Percentiles rank a stretch among this genome's conserved stretches.
Evolutionary conservation across 1,284 basidiomycete genomes (phyloP).

Genomic region (Moesziomyces parantarcticus): DNA sequence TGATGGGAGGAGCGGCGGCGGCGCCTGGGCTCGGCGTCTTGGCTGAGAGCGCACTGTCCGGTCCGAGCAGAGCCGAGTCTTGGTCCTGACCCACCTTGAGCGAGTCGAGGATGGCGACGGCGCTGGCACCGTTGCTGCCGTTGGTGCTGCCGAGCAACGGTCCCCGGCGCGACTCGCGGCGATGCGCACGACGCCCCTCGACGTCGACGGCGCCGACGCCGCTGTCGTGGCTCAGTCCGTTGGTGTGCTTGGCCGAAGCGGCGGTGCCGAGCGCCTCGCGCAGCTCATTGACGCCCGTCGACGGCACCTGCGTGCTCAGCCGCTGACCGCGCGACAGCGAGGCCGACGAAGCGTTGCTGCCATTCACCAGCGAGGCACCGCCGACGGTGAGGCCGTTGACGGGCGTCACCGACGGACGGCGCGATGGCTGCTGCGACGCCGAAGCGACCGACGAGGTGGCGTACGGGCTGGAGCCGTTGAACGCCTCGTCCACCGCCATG

Average conservation of each 20-base stretch:
- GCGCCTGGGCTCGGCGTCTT: slow-evolving; percentile 1
- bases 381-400: slow-evolving; percentile 26
- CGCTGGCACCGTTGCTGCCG: slow-evolving; percentile 23
- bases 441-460: slow-evolving; percentile 19
- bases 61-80: slow-evolving; percentile 23
- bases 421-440: slow-evolving; percentile 28
- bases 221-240: slow-evolving; percentile 22
- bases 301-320: slow-evolving; percentile 23
- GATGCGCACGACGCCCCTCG: slow-evolving; percentile 32
- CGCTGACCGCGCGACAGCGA: slow-evolving; percentile 25
- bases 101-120: slow-evolving; percentile 45
- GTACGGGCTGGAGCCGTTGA: slow-evolving; percentile 41
- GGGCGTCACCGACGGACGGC: slow-evolving; percentile 36
- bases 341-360: slow-evolving; percentile 32
- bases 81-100: slow-evolving; percentile 45
- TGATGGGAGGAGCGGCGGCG: slow-evolving; percentile 9
- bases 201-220: slow-evolving; percentile 12
- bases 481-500: slow-evolving; percentile 59
- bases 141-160: slow-evolving; percentile 8
- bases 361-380: slow-evolving; percentile 19
- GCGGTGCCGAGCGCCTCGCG: slow-evolving; percentile 39
- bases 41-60: slow-evolving; percentile 22
- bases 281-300: slow-evolving; percentile 51
- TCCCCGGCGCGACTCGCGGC: slow-evolving; percentile 39
- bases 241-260: slow-evolving; percentile 12